Percentiles rank a stretch among this genome's conserved stretches.
Conservation (phyloP, 768 basidiomycete genomes). For the Tricholoma furcatifolium region DNA sequence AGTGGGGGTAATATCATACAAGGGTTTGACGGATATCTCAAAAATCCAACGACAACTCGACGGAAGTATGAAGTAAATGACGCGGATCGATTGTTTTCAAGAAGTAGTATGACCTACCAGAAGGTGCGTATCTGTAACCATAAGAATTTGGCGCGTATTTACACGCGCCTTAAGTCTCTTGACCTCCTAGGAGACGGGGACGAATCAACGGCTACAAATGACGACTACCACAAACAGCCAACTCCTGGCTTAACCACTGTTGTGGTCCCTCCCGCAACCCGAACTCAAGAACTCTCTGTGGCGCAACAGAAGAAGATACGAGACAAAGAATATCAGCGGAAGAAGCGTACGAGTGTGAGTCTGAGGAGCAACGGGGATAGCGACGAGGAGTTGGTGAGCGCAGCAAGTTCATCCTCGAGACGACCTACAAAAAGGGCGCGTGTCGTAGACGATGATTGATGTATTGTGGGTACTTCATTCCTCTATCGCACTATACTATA, state of each 20-base stretch:
- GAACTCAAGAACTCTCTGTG: constrained; percentile 63
- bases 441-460: constrained; percentile 63
- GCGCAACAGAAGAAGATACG: constrained; percentile 75
- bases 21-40: constrained; percentile 85
- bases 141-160: constrained; percentile 8
- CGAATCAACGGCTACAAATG: constrained; percentile 49
- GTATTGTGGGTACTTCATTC: constrained; percentile 3
- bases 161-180: constrained; percentile 50
- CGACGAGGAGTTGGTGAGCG: constrained; percentile 64
- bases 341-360: constrained; percentile 66
- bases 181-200: constrained; percentile 75
- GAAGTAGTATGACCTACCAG: constrained; percentile 72
- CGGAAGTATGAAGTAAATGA: constrained; percentile 77
- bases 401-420: constrained; percentile 46
- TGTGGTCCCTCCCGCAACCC: constrained; percentile 70
- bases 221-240: constrained; percentile 66
- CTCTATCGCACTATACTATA: neutral
- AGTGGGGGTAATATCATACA: constrained; percentile 86
- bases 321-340: constrained; percentile 81
- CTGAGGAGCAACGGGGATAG: constrained; percentile 70
- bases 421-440: constrained; percentile 71
- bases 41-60: constrained; percentile 66
- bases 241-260: constrained; percentile 76
- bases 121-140: constrained; percentile 47
- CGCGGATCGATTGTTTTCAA: constrained; percentile 78